phyloP scores from a whole-genome alignment of 2,329 filamentous ascomycete genomes.

The Colletotrichum somersetense region DNA sequence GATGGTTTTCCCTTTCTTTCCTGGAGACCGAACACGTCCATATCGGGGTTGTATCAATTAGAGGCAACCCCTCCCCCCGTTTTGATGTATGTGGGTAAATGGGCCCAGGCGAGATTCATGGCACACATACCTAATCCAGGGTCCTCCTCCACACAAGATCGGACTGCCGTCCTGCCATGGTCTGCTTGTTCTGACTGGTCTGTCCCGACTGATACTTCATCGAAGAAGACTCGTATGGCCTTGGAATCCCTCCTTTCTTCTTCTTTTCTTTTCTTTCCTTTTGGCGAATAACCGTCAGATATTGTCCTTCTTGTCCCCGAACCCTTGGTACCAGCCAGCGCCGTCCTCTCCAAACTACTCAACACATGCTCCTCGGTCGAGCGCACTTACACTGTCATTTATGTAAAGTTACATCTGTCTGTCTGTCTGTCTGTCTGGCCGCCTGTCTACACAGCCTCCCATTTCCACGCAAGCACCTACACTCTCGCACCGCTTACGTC shows the following conservation, averaged over 20 bases:
- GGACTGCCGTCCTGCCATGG: neutral
- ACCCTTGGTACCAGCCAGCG: neutral
- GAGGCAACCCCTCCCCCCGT: conserved; percentile 18
- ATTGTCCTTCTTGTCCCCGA: neutral
- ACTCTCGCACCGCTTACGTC: conserved; percentile 27
- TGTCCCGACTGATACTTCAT: neutral
- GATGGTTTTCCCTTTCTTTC: neutral
- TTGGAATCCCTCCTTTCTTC: neutral
- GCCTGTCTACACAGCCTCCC: conserved; percentile 38
- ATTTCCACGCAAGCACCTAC: conserved; percentile 42
- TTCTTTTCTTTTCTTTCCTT: neutral
- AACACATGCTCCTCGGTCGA: conserved; percentile 18
- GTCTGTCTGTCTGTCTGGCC: neutral
- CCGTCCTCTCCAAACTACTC: neutral
- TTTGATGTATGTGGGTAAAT: conserved; percentile 17
- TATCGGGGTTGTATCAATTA: conserved; percentile 11
- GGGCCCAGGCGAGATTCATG: conserved; percentile 15
- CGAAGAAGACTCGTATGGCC: neutral
- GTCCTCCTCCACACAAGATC: conserved; percentile 23
- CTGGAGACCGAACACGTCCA: conserved; percentile 3
- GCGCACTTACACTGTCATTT: neutral
- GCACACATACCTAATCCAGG: conserved; percentile 24
- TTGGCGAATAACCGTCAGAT: neutral
- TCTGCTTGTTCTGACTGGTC: neutral
- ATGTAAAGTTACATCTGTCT: no score